Conservation (phyloP, 441 rosid genomes). For the Theobroma grandiflorum region DNA sequence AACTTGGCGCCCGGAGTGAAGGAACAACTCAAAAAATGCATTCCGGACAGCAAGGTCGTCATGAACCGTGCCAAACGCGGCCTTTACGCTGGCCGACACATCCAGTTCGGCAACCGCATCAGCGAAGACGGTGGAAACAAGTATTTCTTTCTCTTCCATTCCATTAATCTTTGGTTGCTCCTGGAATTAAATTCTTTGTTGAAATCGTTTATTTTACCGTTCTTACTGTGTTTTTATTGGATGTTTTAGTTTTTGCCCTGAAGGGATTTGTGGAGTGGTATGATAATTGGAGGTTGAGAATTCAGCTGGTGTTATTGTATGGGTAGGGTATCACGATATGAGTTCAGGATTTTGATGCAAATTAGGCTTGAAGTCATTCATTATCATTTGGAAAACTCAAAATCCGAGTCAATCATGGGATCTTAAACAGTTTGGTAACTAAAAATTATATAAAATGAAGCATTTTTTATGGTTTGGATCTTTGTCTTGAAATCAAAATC, state of each 20-base stretch:
- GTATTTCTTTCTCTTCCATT: slow-evolving; percentile 40
- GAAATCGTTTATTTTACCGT: background rate
- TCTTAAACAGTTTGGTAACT: background rate
- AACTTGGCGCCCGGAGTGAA: slow-evolving; percentile 65
- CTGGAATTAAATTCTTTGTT: background rate
- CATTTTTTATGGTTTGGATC: background rate
- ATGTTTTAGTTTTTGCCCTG: background rate
- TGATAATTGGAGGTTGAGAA: background rate
- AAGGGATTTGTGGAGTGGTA: background rate
- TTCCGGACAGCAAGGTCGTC: slow-evolving; percentile 76
- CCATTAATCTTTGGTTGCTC: background rate
- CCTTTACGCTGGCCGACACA: slow-evolving; percentile 89
- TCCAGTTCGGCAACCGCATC: slow-evolving; percentile 84
- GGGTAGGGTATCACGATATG: background rate
- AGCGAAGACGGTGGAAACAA: slow-evolving; percentile 98
- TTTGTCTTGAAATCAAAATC: background rate
- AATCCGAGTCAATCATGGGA: background rate
- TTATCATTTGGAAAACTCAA: background rate
- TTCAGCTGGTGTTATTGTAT: background rate
- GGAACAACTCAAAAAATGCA: slow-evolving; percentile 67
- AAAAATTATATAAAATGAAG: background rate
- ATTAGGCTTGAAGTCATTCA: background rate
- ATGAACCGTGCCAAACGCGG: slow-evolving; percentile 93
- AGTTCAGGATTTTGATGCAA: background rate
- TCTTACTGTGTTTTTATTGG: background rate